A percentile compares a stretch with the other conserved stretches of the same genome.
phyloP scores from a whole-genome alignment of 805 yeast genomes.

The Hyphopichia homilentoma region DNA sequence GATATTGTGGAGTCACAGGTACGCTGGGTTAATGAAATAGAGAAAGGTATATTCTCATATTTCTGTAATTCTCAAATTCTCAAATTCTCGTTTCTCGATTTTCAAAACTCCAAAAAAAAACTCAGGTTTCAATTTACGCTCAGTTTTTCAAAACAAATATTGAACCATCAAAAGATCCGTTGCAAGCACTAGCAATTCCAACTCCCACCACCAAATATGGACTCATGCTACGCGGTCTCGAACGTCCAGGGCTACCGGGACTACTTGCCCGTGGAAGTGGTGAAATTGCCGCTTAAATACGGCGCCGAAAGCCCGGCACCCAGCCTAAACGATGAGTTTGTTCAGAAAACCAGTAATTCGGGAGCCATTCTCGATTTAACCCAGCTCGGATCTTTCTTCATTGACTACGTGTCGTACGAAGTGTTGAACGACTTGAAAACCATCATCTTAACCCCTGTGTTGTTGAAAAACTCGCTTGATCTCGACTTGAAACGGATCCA shows the following conservation, averaged over 20 bases:
- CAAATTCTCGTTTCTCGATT: background rate
- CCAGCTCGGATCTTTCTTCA: slow-evolving; percentile 13
- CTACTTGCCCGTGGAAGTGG: slow-evolving; percentile 12
- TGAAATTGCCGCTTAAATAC: slow-evolving; percentile 24
- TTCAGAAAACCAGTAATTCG: slow-evolving; percentile 10
- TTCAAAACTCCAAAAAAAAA: background rate
- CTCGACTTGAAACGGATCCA: slow-evolving; percentile 31
- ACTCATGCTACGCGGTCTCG: slow-evolving; percentile 14
- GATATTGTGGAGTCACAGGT: too few species aligned
- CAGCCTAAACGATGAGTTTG: slow-evolving; percentile 22
- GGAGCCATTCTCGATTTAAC: slow-evolving; percentile 23
- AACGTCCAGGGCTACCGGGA: slow-evolving; percentile 16
- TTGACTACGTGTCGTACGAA: slow-evolving; percentile 28
- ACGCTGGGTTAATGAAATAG: too few species aligned
- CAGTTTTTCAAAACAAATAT: background rate
- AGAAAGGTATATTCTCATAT: too few species aligned
- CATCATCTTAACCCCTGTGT: slow-evolving; percentile 37
- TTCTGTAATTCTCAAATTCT: too few species aligned
- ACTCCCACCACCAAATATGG: too few species aligned
- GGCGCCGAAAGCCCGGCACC: slow-evolving; percentile 4
- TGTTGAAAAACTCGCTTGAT: slow-evolving; percentile 29
- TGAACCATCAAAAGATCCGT: slow-evolving; percentile 1
- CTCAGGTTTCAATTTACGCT: background rate
- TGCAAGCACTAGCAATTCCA: too few species aligned
- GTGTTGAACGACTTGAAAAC: slow-evolving; percentile 28